Evolutionary conservation across 345 rosid species (phyloP), one percentile per base, ranked within the genome.

Genomic region (Carallia pectinifolia): DNA sequence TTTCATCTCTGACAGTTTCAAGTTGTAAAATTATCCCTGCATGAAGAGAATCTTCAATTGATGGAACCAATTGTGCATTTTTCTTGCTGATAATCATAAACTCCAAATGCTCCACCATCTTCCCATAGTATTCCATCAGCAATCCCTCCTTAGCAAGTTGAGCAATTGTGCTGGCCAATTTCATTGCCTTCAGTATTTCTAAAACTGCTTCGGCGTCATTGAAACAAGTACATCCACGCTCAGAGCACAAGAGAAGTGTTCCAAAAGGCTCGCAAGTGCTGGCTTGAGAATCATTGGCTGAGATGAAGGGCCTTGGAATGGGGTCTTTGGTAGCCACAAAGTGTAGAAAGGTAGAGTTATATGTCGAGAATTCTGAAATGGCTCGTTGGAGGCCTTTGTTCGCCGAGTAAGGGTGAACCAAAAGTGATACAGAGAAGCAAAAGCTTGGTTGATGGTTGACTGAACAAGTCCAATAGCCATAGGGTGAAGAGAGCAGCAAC

Each of bases 401-500:
- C 79, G 7, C 88, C 90, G 1, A 87, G 4, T 3, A 89, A 77
- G 0, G 96, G 91, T 0, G 87, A 80, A 16, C 97, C 95, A 61
- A 86, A 92, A 1, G 96, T 90, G 74, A 92, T 74, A 82, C 96
- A 92, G 38, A 90, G 59, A 3, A 55, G 80, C 0, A 85, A 90
- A 10, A 40, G 84, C 66, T 59, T 76, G 18, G 27, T 30, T 9
- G 55, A 55, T 1, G 73, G 58, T 30, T 1, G 59, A 6, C 74
- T 27, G 53, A 88, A 62, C 30, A 19, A 67, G 50, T 82, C 81
- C 5, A 89, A 79, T 74, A 92, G 77, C 88, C 86, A 83, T 38
- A 92, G 69, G 2, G 93, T 85, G 67, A 86, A 87, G 59, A 92
- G 91, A 58, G 86, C 80, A 34, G 96, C 98, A 33, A 90, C 62